A percentile compares a stretch with the other conserved stretches of the same genome.
Evolutionary conservation across 805 yeast species (phyloP).

Genomic region (Cyberlindnera amylophila): DNA sequence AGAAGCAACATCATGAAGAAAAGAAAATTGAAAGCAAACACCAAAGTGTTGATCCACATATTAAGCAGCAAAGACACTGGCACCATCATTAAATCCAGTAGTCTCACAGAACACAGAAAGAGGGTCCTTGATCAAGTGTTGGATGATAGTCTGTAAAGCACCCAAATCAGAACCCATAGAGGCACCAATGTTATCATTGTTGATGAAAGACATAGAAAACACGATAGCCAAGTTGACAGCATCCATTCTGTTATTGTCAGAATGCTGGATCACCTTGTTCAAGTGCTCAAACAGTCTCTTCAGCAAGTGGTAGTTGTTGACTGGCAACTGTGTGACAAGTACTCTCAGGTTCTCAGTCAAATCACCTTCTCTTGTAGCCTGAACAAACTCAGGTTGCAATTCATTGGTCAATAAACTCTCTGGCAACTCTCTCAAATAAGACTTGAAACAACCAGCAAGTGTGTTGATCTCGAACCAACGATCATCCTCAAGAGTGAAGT

Average conservation of each 20-base stretch:
- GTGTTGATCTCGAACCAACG: constrained; percentile 80
- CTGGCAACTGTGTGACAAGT: constrained; percentile 49
- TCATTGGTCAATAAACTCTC: constrained; percentile 73
- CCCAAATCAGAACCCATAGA: constrained; percentile 50
- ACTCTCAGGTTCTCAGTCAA: constrained; percentile 28
- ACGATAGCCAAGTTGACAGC: constrained; percentile 89
- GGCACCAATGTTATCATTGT: constrained; percentile 38
- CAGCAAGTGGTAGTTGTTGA: constrained; percentile 62
- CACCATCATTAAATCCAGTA: constrained; percentile 5
- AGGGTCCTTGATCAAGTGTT: constrained; percentile 42
- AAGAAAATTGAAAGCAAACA: not conserved
- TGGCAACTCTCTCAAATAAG: constrained; percentile 80
- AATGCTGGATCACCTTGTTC: constrained; percentile 60
- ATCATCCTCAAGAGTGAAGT: constrained; percentile 45
- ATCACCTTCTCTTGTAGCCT: constrained; percentile 34
- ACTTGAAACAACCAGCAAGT: constrained; percentile 82
- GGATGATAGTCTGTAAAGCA: constrained; percentile 49
- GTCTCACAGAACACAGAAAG: constrained; percentile 28
- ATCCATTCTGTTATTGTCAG: constrained; percentile 77
- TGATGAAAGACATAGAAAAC: constrained; percentile 61
- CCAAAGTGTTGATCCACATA: not conserved
- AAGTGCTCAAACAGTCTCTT: constrained; percentile 67
- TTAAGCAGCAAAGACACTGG: constrained; percentile 11
- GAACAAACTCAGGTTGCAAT: constrained; percentile 55
- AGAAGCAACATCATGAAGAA: not conserved